A percentile compares a stretch with the other conserved stretches of the same genome.
Conservation (phyloP, 768 basidiomycete genomes). For the Obba rivulosa region DNA sequence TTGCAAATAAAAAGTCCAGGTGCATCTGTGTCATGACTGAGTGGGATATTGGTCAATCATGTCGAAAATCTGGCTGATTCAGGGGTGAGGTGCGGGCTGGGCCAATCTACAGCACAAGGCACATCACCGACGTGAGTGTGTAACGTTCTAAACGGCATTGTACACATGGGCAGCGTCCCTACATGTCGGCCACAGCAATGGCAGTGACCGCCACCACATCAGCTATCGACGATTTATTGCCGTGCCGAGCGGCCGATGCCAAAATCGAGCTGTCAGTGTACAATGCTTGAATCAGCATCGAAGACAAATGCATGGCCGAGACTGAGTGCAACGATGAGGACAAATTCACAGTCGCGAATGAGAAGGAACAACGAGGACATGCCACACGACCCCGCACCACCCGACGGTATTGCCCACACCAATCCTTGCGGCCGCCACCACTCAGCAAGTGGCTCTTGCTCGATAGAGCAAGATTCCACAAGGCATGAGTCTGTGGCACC, state of each 20-base stretch:
- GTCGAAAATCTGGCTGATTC: no score
- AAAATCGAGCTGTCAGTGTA: not conserved
- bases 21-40: no score
- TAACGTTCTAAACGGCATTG: not conserved
- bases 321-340: no score
- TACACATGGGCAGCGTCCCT: not conserved
- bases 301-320: no score
- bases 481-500: slow-evolving; percentile 19
- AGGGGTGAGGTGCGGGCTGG: no score
- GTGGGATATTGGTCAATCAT: no score
- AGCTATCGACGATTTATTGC: not conserved
- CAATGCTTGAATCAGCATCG: no score
- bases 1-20: no score
- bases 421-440: slow-evolving; percentile 28
- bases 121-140: no score
- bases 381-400: slow-evolving; percentile 1
- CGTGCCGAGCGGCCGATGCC: no score
- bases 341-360: no score
- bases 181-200: not conserved
- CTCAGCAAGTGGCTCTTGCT: slow-evolving; percentile 13
- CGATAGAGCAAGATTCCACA: slow-evolving; percentile 11
- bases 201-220: not conserved
- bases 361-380: not conserved
- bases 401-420: slow-evolving; percentile 16
- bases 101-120: no score